A percentile compares a stretch with the other conserved stretches of the same genome.
phyloP scores from a whole-genome alignment of 495 filamentous ascomycete genomes.

The Xylaria telfairii region DNA sequence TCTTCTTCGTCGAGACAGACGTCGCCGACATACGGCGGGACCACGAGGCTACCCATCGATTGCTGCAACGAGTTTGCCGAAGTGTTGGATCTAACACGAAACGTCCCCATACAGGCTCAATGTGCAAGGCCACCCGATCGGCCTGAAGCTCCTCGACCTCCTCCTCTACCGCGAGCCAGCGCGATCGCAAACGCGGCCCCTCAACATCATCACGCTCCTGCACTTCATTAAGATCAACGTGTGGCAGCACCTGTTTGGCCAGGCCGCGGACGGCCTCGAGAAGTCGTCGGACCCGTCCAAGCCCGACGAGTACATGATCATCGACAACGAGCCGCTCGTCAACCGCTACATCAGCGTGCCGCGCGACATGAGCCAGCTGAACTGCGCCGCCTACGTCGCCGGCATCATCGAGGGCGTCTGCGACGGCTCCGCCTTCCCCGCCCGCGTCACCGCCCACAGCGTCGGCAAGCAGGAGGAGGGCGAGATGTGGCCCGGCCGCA shows the following conservation, averaged over 20 bases:
- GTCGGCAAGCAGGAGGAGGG: constrained; percentile 75
- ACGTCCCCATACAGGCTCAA: constrained; percentile 68
- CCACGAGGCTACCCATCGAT: background rate
- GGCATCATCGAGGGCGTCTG: constrained; percentile 95
- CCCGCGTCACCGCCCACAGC: constrained; percentile 89
- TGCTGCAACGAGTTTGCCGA: background rate
- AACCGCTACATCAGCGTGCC: constrained; percentile 93
- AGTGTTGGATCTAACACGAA: background rate
- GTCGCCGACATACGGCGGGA: background rate
- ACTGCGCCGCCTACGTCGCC: constrained; percentile 94
- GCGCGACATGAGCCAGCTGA: constrained; percentile 92
- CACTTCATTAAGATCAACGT: constrained; percentile 91
- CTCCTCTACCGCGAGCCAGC: constrained; percentile 79
- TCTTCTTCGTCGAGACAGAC: background rate
- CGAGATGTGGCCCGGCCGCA: constrained; percentile 91
- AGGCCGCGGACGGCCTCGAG: constrained; percentile 90
- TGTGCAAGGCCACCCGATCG: constrained; percentile 92
- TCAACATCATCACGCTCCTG: constrained; percentile 87
- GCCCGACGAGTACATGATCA: constrained; percentile 96
- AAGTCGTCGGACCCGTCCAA: constrained; percentile 79
- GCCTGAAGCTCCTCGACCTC: constrained; percentile 92
- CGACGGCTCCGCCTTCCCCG: constrained; percentile 87
- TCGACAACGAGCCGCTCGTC: constrained; percentile 94
- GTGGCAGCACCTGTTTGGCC: constrained; percentile 90
- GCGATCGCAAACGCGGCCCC: constrained; percentile 75